Base-by-base conservation (phyloP, 1,284 basidiomycete species). In the Somion occarium region DNA sequence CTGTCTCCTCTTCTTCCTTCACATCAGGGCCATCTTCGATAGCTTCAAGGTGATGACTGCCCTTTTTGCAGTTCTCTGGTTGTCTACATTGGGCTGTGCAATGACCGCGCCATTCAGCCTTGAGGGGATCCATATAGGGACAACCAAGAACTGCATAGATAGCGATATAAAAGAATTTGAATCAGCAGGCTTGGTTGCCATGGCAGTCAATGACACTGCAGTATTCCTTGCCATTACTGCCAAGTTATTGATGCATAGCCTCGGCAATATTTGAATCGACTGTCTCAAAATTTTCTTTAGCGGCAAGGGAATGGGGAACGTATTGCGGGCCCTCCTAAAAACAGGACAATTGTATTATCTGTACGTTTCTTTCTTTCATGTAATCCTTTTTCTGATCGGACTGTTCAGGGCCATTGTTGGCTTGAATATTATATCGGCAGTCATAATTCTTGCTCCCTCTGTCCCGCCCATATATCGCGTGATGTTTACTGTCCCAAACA, bases 171-270 rank as follows among this genome's bases (percentile, higher is more conserved):
- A 15, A 15, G 18, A 9, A 5, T 23, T 23, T 19, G n/a, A 5
- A 11, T 38, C 20, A 5, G 23, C 38, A 24, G 22, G 9, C 5
- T 23, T 22, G 11, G 27, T 48, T 11, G 37, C 47, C 9, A 15
- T 22, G 5, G 27, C 45, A 18, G 45, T 66, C 24, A 57, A 65
- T 41, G 68, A 69, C 41, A 64, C 61, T 0, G 41, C 61, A 11
- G 57, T 69, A 5, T 68, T 69, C 42, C 15, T 69, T 5, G 65
- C 66, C 4, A 65, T 69, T 13, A 65, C 64, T 1, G n/a, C 56
- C 52, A 51, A 57, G 13, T 44, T 70, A 11, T 38, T 50, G 5
- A 43, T 48, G 47, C 5, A 44, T 43, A 34, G 30, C 30, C 30
- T 34, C 7, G 7, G 30, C 7, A 15, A 34, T 22, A 42, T 5